Conservation (phyloP, 2,329 filamentous ascomycete genomes). For the Penicillium sclerotiorum region DNA sequence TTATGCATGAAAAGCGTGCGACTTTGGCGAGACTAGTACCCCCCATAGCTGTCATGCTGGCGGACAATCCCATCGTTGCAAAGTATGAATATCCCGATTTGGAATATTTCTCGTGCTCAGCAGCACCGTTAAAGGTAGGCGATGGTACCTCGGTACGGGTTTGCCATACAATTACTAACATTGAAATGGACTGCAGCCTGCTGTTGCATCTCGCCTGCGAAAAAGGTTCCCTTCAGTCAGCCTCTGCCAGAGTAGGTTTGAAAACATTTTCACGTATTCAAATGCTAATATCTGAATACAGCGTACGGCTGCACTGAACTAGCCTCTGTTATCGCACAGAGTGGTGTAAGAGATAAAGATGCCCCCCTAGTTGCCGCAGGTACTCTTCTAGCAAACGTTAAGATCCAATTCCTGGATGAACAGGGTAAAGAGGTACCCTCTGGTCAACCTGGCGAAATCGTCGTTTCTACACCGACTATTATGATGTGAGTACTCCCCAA, state of each 20-base stretch:
- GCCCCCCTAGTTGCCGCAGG: conserved; percentile 10
- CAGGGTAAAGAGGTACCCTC: conserved; percentile 12
- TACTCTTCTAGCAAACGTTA: conserved; percentile 13
- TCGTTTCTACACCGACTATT: conserved; percentile 15
- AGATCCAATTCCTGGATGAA: conserved; percentile 13
- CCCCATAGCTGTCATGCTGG: conserved; percentile 11
- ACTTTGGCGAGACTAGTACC: conserved; percentile 17
- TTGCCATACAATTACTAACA: not conserved
- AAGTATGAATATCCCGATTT: conserved; percentile 13
- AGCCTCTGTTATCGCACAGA: conserved; percentile 11
- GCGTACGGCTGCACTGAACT: conserved; percentile 21
- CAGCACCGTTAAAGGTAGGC: conserved; percentile 16
- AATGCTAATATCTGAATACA: not conserved
- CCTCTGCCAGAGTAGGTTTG: conserved; percentile 17
- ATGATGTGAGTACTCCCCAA: conserved; percentile 11
- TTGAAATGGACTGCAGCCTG: not conserved
- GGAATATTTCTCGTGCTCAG: conserved; percentile 20
- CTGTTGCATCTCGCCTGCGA: conserved; percentile 7
- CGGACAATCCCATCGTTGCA: conserved; percentile 7
- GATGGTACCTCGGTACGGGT: not conserved
- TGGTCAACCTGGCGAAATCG: conserved; percentile 17
- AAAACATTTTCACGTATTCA: not conserved
- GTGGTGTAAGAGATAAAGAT: conserved; percentile 12
- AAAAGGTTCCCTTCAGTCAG: conserved; percentile 10
- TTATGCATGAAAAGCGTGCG: conserved; percentile 11